phyloP scores from a whole-genome alignment of 75 land plant species.

The Larix kaempferi region DNA sequence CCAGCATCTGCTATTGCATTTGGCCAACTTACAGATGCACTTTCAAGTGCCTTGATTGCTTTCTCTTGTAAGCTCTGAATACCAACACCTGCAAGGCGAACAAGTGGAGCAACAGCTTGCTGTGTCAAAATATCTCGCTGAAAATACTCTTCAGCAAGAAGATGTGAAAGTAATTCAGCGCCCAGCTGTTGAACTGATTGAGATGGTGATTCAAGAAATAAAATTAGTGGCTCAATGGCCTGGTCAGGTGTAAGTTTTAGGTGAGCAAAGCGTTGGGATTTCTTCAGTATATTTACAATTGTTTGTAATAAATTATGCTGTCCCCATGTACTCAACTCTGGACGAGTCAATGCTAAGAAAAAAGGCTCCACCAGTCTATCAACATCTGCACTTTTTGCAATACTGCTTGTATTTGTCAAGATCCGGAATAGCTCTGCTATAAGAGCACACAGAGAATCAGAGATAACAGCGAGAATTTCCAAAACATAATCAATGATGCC shows the following conservation, averaged over 20 bases:
- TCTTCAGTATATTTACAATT: slow-evolving; percentile 41
- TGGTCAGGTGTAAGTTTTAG: slow-evolving; percentile 26
- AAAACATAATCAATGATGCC: slow-evolving; percentile 42
- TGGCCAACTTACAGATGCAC: slow-evolving; percentile 50
- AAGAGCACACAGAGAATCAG: slow-evolving; percentile 40
- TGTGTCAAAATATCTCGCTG: slow-evolving; percentile 38
- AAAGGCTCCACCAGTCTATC: slow-evolving; percentile 36
- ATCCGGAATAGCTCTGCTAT: slow-evolving; percentile 37
- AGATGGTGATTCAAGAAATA: slow-evolving; percentile 41
- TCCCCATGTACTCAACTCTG: slow-evolving; percentile 46
- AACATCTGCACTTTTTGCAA: slow-evolving; percentile 34
- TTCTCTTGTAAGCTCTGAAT: slow-evolving; percentile 40
- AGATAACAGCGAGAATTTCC: slow-evolving; percentile 23
- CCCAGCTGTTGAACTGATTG: slow-evolving; percentile 46
- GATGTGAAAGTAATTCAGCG: slow-evolving; percentile 39
- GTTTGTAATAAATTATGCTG: slow-evolving; percentile 49
- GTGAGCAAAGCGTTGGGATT: slow-evolving; percentile 27
- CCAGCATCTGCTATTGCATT: slow-evolving; percentile 52
- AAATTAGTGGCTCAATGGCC: slow-evolving; percentile 40
- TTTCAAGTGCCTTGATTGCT: slow-evolving; percentile 39
- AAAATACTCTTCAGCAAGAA: slow-evolving; percentile 35
- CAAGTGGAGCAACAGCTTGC: slow-evolving; percentile 37
- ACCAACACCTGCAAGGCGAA: slow-evolving; percentile 34
- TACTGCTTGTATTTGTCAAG: slow-evolving; percentile 41
- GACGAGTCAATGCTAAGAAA: slow-evolving; percentile 27